These are phyloP conservation scores for Pyrenula massariospora DNA, from an alignment of 495 filamentous ascomycete genomes.

Conservation along the genomic window DNA sequence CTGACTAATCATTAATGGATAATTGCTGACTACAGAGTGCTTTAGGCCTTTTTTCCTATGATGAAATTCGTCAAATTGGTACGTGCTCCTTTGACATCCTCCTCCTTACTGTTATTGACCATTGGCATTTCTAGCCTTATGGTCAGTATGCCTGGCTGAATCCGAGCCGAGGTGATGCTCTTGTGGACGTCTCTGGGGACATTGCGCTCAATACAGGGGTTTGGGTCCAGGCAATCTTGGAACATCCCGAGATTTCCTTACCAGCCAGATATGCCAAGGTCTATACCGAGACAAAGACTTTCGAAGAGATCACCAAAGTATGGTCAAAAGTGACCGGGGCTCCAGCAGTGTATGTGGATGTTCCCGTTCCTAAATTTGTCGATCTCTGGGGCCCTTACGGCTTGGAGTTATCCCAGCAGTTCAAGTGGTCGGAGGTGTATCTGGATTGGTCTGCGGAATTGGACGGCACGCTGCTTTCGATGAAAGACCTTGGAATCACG, in stretches of 20 bases:
- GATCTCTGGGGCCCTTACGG: neutral
- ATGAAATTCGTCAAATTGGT: neutral
- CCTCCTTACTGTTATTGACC: neutral
- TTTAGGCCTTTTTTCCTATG: neutral
- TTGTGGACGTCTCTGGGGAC: constrained; percentile 25
- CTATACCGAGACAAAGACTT: constrained; percentile 11
- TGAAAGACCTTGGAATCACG: neutral
- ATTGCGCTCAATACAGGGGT: constrained; percentile 20
- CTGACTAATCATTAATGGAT: too few relatives aligned
- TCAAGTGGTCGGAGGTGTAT: neutral
- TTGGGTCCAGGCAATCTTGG: constrained; percentile 26
- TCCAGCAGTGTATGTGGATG: constrained; percentile 10
- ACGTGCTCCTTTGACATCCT: too few relatives aligned
- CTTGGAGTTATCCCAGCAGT: neutral
- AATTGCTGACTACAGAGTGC: neutral
- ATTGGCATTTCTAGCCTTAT: constrained; percentile 6
- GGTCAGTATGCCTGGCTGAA: constrained; percentile 22
- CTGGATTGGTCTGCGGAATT: neutral
- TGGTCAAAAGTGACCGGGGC: constrained; percentile 22
- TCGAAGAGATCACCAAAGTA: constrained; percentile 20
- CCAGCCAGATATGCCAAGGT: constrained; percentile 19
- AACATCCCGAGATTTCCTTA: constrained; percentile 18
- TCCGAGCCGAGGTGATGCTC: constrained; percentile 14
- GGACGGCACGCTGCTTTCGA: neutral
- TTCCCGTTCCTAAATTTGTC: neutral